Base-by-base conservation (phyloP, 2,329 filamentous ascomycete genomes). In the Pseudopyrenochaeta lycopersici region DNA sequence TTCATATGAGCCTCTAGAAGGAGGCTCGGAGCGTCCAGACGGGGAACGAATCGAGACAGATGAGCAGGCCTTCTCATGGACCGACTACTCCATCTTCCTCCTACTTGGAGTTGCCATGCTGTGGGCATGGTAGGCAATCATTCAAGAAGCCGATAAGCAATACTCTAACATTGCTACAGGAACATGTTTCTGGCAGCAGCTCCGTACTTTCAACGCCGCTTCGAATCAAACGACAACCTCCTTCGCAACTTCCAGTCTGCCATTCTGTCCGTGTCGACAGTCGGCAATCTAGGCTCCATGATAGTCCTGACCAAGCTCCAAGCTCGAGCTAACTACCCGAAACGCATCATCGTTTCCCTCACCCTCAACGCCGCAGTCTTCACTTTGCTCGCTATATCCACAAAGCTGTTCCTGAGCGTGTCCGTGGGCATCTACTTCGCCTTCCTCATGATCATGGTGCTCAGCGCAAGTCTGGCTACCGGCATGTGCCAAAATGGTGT, bases 101-200 rank as follows among this genome's bases (percentile, higher is more conserved):
- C 79, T 97, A 45, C 81, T 98, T 21, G 95, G 95, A 45, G 83
- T 97, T 51, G 91, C 93, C 46, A 98, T 98, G 95, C 83, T 98
- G 39, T 98, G 94, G 94, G 92, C 94, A 49, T 98, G 94, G 94
- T 96, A 85, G 64, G 85, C 43, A 53, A 38, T 27, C 3, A 39
- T 41, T 32, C 20, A 23, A 41, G 27, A 36, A 49, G 12, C 21
- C 7, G 12, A 14, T 39, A 12, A 45, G 7, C 43, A 30, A 17
- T 9, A n/a, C 17, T 51, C 58, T 65, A 42, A 68, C 35, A 32
- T n/a, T 38, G 49, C 14, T 20, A 20, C 63, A 94, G 92, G 92
- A 98, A 98, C 80, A 97, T 97, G 94, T 97, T 98, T 76, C 86
- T 98, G 64, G 94, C 95, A 40, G 92, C 94, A 7, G 91, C 92